Conservation (phyloP, 2,329 filamentous ascomycete genomes). For the Colletotrichum sp. region DNA sequence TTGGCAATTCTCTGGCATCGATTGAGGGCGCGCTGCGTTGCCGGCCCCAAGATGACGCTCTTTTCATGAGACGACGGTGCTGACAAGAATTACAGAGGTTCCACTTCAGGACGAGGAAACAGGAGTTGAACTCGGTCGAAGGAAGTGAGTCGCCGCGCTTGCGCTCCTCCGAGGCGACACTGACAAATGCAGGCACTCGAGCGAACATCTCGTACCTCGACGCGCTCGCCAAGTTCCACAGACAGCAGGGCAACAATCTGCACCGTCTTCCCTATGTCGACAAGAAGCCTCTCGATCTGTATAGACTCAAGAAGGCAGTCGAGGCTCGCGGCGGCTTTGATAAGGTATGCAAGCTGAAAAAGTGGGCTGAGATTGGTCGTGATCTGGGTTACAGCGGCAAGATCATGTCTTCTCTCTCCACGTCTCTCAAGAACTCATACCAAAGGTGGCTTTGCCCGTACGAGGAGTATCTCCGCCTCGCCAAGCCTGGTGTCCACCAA, state of each 20-base stretch:
- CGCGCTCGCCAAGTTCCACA: constrained; percentile 94
- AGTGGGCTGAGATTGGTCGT: constrained; percentile 98
- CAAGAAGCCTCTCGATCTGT: constrained; percentile 94
- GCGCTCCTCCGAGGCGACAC: constrained; percentile 19
- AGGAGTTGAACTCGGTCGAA: constrained; percentile 97
- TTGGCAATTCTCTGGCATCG: background rate
- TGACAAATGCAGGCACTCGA: constrained; percentile 74
- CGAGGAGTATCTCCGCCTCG: constrained; percentile 89
- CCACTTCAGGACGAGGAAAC: constrained; percentile 94
- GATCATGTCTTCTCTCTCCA: constrained; percentile 98
- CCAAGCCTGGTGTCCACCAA: constrained; percentile 95
- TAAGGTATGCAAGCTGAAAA: constrained; percentile 95
- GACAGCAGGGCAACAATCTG: constrained; percentile 91
- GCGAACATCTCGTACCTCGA: constrained; percentile 97
- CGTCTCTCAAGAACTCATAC: constrained; percentile 97
- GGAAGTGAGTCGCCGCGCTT: constrained; percentile 71
- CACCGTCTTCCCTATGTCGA: constrained; percentile 96
- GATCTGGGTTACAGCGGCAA: constrained; percentile 98
- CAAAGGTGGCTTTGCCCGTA: constrained; percentile 97
- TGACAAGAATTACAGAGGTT: constrained; percentile 69
- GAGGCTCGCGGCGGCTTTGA: constrained; percentile 95
- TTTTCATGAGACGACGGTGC: background rate
- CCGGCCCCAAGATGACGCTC: background rate
- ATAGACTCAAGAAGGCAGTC: constrained; percentile 95
- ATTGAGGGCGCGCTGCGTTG: background rate